These are phyloP conservation scores for Epichloe bromicola DNA, from an alignment of 2,329 filamentous ascomycete genomes.

Conservation along the genomic window DNA sequence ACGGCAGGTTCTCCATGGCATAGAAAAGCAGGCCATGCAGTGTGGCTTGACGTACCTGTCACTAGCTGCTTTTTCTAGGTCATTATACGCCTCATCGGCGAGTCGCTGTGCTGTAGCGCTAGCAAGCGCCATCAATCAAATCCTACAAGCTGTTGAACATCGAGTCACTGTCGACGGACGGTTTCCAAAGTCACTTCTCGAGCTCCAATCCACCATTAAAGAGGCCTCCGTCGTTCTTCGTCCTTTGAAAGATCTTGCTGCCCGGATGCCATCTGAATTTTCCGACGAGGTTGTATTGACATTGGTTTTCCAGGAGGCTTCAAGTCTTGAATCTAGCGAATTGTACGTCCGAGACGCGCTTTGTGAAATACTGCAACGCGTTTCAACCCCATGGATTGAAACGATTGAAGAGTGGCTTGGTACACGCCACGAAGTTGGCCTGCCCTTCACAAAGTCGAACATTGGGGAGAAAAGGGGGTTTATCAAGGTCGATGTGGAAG, in stretches of 20 bases:
- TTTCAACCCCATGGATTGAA: constrained; percentile 53
- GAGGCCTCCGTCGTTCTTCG: constrained; percentile 35
- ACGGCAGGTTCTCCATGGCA: constrained; percentile 30
- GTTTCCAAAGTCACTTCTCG: constrained; percentile 34
- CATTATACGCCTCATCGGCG: constrained; percentile 29
- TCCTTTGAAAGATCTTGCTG: constrained; percentile 38
- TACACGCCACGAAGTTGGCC: constrained; percentile 43
- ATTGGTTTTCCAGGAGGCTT: constrained; percentile 46
- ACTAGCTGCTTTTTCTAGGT: constrained; percentile 33
- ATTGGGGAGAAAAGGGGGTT: constrained; percentile 42
- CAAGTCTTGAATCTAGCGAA: constrained; percentile 50
- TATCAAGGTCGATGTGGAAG: constrained; percentile 42
- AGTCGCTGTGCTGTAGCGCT: constrained; percentile 38
- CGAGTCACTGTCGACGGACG: constrained; percentile 32
- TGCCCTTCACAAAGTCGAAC: constrained; percentile 35
- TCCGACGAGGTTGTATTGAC: constrained; percentile 51
- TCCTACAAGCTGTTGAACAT: constrained; percentile 36
- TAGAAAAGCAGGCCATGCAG: constrained; percentile 33
- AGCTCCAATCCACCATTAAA: constrained; percentile 36
- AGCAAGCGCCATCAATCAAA: constrained; percentile 33
- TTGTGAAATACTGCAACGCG: constrained; percentile 50
- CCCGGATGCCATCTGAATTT: constrained; percentile 28
- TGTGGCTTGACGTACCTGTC: constrained; percentile 34
- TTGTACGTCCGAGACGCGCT: constrained; percentile 49
- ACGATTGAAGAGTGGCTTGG: constrained; percentile 66